Base-by-base conservation (phyloP, 2,329 filamentous ascomycete genomes). In the Torrubiellomyces zombiae region DNA sequence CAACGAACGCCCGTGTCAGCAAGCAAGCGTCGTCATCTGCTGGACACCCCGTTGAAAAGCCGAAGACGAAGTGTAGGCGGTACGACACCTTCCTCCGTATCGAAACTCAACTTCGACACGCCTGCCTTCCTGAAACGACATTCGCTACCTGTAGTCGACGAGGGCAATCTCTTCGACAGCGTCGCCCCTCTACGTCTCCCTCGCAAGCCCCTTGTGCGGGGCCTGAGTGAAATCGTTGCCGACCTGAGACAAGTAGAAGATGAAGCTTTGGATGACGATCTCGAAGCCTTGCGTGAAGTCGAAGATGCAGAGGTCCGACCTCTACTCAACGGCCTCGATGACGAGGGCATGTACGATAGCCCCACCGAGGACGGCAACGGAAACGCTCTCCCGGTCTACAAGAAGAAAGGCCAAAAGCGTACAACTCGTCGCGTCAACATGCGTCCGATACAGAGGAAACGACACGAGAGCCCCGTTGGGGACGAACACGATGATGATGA, bases 331-430 rank as follows among this genome's bases (percentile, higher is more conserved):
- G 69, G 63, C 0, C 77, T 75, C 24, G 72, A 77, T 29, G 68
- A 76, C 28, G 71, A 75, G 37, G 58, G 40, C 6, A 38, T 58
- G 30, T 65, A 67, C 38, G 70, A 75, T 42, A 65, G 63, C 32
- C 49, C 53, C 2, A 53, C 52, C 4, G 61, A 66, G n/a, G 61
- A 64, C 18, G 50, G 56, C 1, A 53, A 69, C 37, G 70, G 70
- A 2, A 58, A 65, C 32, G 71, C 71, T 3, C 45, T 71, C 18
- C 67, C 61, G 27, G 50, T 67, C 2, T 86, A 66, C 57, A 86
- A 85, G 60, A 89, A 89, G 63, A 80, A 79, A 55, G 79, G 78
- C 0, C 66, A 79, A 44, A 89, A 89, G 56, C 62, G 80, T 32
- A 81, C 78, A 28, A 86, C 80, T 3, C 60, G 73, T 32, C 57